Evolutionary conservation across 225 moss, liverwort and hornwort species (phyloP), one percentile per base, ranked within the genome.

Genomic region (Lunularia cruciata): DNA sequence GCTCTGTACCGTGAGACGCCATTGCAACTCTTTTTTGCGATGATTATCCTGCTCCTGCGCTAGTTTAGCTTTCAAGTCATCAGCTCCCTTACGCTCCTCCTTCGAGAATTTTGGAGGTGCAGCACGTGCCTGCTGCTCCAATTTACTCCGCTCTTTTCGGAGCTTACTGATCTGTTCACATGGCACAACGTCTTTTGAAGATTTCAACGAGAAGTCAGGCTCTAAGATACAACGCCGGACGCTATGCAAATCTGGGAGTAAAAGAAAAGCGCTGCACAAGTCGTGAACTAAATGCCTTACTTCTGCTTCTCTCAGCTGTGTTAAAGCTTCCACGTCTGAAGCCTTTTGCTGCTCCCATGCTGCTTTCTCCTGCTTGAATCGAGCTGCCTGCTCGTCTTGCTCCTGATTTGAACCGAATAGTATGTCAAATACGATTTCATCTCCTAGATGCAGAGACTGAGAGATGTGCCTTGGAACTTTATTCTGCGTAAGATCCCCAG

Each of bases 1-100:
- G 4, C 19, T 1, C 34, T 61, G 59, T 69, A 81, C 81, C 74
- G 75, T 82, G 3, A 72, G 78, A 31, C 69, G 78, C 83, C 78
- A 78, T 32, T 77, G 75, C 4, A 42, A 46, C 54, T 83, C 79
- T 49, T 78, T 83, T n/a, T 67, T 76, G 1, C 49, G 54, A 49
- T 79, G 59, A 25, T 14, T 13, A 0, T 76, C 73, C 23, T 38
- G 69, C 54, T 69, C 72, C 65, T 70, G 72, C 2, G 67, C 63
- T 59, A 83, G 33, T 60, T 36, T 73, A 25, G 76, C 76, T 59
- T 67, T 79, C 23, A 83, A 76, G 26, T 67, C 76, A 34, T 79
- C 73, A 57, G 73, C 55, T 16, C 76, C 64, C 26, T 54, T 83
- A 28, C 83, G 76, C 72, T 76, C 79, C 46, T 65, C 70, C 22